Evolutionary conservation across 2,329 filamentous ascomycete genomes (phyloP), one percentile per base, ranked within the genome.

Genomic region (Verticillium isaacii): DNA sequence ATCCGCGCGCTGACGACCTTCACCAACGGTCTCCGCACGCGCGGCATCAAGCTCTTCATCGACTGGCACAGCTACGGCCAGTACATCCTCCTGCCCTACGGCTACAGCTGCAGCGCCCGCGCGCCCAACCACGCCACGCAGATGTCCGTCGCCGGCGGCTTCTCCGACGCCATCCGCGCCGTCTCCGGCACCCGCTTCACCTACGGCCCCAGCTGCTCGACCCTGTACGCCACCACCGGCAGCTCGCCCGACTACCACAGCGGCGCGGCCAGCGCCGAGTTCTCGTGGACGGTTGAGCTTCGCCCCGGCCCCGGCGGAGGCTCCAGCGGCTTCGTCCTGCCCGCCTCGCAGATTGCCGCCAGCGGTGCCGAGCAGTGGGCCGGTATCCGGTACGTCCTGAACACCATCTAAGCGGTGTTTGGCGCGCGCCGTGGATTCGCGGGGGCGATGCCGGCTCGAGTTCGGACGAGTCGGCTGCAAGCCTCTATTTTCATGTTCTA

Each of bases 11-110:
- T 86, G 34, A 74, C 72, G 5, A 67, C 66, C 45, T 77, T 72
- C 23, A 70, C 73, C 61, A 73, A 74, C 62, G 63, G 60, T 23
- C 64, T 67, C n/a, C 37, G 60, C 6, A 60, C 57, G 15, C 50
- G 61, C 0, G 77, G 78, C 0, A 73, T 82, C 60, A 74, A 76
- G 58, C 70, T 80, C 8, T 82, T 78, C 72, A 77, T 82, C 66
- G 80, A 82, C 64, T 80, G 78, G 66, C 80, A 82, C 67, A 71
- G 74, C 7, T 82, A 80, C 69, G 74, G 75, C 6, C 77, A 81
- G 64, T 75, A 77, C 50, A 75, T 80, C 25, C 71, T 80, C 3
- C 73, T 69, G 0, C 78, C 80, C 0, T 81, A 77, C 60, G 80
- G 80, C 1, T 81, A 81, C 70, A 78, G 75, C 29, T 78, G 77